These are phyloP conservation scores for Suhomyces terraborum DNA, from an alignment of 1,139 yeast species.

Conservation along the genomic window DNA sequence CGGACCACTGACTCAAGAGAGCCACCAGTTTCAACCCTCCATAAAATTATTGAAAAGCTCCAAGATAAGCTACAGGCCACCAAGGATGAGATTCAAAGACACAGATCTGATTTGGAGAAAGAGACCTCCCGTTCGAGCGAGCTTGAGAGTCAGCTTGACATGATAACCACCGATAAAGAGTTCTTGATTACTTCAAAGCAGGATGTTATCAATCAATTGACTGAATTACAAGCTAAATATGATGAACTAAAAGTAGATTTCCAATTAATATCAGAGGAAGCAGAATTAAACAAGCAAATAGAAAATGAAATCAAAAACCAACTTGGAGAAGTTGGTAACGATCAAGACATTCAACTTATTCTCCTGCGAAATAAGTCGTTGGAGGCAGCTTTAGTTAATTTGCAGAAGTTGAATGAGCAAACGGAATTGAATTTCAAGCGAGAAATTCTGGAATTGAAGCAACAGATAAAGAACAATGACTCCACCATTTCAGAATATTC, in stretches of 20 bases:
- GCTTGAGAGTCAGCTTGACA: conserved; percentile 50
- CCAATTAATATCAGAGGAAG: conserved; percentile 48
- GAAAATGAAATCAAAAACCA: conserved; percentile 37
- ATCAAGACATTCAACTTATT: conserved; percentile 23
- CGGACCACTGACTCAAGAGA: not conserved
- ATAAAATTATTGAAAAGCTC: conserved; percentile 44
- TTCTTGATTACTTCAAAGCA: conserved; percentile 47
- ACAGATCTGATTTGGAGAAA: conserved; percentile 23
- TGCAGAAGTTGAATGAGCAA: conserved; percentile 37
- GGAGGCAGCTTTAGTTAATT: conserved; percentile 41
- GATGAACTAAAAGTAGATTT: conserved; percentile 43
- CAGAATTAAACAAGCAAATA: conserved; percentile 42
- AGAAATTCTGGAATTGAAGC: conserved; percentile 30
- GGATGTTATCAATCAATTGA: conserved; percentile 31
- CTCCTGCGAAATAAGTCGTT: conserved; percentile 35
- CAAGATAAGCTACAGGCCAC: conserved; percentile 42
- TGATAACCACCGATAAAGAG: conserved; percentile 55
- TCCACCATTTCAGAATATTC: conserved; percentile 20
- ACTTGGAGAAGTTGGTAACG: conserved; percentile 16
- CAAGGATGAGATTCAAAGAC: conserved; percentile 30
- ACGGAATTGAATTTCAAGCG: conserved; percentile 25
- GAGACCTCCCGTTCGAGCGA: conserved; percentile 21
- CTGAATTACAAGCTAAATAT: conserved; percentile 36
- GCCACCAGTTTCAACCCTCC: conserved; percentile 17
- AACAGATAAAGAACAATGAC: conserved; percentile 18